These are phyloP conservation scores for Erodium trifolium DNA, from an alignment of 441 rosid species.

Conservation along the genomic window DNA sequence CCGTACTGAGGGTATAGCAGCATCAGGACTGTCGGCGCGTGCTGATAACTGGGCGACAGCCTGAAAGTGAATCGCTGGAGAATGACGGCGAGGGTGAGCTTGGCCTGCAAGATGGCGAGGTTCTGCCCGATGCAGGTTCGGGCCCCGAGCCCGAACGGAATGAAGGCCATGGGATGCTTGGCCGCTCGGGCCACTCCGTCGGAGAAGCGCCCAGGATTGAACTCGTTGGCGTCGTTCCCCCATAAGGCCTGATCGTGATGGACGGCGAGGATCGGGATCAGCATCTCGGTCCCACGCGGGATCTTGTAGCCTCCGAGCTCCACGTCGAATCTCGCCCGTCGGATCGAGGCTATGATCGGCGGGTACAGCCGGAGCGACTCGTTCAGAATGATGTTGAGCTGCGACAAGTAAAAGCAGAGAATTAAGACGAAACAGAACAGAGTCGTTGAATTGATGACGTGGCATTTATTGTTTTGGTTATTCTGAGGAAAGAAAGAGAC, in stretches of 20 bases:
- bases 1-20: constrained; percentile 85
- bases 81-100: constrained; percentile 55
- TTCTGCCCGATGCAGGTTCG: constrained; percentile 86
- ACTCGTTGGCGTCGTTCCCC: constrained; percentile 77
- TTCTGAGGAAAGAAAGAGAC: no score
- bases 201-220: constrained; percentile 72
- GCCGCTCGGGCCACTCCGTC: constrained; percentile 70
- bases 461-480: no score
- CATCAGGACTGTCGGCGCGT: constrained; percentile 95
- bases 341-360: constrained; percentile 74
- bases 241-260: constrained; percentile 86
- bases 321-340: constrained; percentile 61
- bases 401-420: no score
- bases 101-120: constrained; percentile 77
- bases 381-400: constrained; percentile 75
- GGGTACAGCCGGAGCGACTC: constrained; percentile 85
- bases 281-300: constrained; percentile 76
- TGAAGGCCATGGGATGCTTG: constrained; percentile 58
- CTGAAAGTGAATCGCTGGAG: constrained; percentile 69
- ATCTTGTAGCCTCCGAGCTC: constrained; percentile 71
- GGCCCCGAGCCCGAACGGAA: constrained; percentile 82
- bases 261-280: constrained; percentile 76
- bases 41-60: constrained; percentile 70
- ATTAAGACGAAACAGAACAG: no score
- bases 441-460: no score